These are phyloP conservation scores for Geranium brycei DNA, from an alignment of 345 rosid species.

Conservation along the genomic window DNA sequence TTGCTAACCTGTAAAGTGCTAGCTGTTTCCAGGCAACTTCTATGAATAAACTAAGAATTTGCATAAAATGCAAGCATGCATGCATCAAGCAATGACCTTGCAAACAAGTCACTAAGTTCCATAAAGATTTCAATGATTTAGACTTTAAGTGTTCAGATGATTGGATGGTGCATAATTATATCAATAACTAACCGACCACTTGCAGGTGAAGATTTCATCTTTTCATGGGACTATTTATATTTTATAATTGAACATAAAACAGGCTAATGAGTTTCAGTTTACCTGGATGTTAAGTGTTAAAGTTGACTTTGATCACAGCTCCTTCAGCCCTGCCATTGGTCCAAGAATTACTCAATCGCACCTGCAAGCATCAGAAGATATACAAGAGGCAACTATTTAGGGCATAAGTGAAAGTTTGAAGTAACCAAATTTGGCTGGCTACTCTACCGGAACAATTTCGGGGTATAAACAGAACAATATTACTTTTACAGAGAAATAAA, in stretches of 20 bases:
- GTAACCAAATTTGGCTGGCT: too few species aligned
- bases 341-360: background rate
- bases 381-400: background rate
- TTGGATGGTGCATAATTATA: background rate
- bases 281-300: background rate
- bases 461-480: too few species aligned
- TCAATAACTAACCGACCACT: too few species aligned
- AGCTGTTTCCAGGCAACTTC: constrained; percentile 2
- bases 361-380: background rate
- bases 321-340: background rate
- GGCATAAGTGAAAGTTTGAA: too few species aligned
- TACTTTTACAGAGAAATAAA: too few species aligned
- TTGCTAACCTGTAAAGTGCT: background rate
- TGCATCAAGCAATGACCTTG: background rate
- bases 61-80: background rate
- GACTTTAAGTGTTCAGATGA: background rate
- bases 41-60: background rate
- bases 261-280: background rate
- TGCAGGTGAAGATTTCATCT: too few species aligned
- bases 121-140: background rate
- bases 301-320: background rate
- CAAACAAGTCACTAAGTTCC: background rate
- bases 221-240: too few species aligned
- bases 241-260: background rate
- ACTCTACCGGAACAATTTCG: too few species aligned